Conservation (phyloP, 768 basidiomycete genomes). For the Chalciporus chontae region DNA sequence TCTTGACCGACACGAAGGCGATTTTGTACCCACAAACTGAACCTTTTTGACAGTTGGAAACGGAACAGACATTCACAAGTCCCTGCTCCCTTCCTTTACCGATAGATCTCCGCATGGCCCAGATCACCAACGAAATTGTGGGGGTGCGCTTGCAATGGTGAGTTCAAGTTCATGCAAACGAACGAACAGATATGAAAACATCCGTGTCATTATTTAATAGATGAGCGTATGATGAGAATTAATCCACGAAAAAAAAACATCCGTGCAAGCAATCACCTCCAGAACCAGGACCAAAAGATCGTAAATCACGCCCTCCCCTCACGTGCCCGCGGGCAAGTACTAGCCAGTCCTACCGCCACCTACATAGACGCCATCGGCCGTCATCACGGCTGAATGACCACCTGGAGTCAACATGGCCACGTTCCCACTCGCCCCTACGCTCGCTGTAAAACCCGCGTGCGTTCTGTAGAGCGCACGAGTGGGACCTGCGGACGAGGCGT, state of each 20-base stretch:
- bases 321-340: neutral
- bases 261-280: neutral
- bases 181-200: neutral
- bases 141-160: too few relatives aligned
- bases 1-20: too few relatives aligned
- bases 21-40: too few relatives aligned
- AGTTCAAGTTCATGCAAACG: neutral
- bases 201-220: constrained; percentile 13
- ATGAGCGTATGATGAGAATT: constrained; percentile 23
- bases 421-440: constrained; percentile 23
- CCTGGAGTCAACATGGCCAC: constrained; percentile 32
- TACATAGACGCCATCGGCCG: constrained; percentile 31
- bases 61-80: too few relatives aligned
- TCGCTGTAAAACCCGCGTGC: constrained; percentile 27
- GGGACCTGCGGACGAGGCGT: constrained; percentile 32
- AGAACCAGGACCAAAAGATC: neutral
- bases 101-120: too few relatives aligned
- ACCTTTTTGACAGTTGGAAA: too few relatives aligned
- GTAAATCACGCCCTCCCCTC: neutral
- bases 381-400: constrained; percentile 30
- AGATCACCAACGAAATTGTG: too few relatives aligned
- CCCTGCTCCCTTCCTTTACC: too few relatives aligned
- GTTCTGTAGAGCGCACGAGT: constrained; percentile 31
- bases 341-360: constrained; percentile 17
- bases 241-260: constrained; percentile 18